These are phyloP conservation scores for Pseudopithomyces chartarum DNA, from an alignment of 2,329 filamentous ascomycete species.

Conservation along the genomic window DNA sequence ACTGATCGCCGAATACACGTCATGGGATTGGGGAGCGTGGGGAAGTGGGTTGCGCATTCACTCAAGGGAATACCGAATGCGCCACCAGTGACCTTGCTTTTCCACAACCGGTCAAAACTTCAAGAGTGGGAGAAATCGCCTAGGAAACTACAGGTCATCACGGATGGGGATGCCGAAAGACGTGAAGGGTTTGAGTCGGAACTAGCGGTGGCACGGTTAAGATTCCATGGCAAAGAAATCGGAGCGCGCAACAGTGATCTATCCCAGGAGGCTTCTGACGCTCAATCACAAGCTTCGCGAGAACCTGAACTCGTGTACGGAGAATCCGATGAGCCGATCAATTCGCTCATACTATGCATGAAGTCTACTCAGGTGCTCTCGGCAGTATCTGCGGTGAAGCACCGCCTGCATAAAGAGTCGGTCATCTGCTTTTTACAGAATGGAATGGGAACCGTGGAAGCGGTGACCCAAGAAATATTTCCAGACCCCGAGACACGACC, in stretches of 20 bases:
- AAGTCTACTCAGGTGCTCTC: slow-evolving; percentile 73
- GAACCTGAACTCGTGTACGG: slow-evolving; percentile 17
- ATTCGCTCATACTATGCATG: slow-evolving; percentile 77
- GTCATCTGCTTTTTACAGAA: slow-evolving; percentile 80
- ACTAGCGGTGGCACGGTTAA: slow-evolving; percentile 40
- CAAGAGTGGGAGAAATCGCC: slow-evolving; percentile 53
- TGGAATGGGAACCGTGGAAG: slow-evolving; percentile 82
- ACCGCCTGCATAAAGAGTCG: slow-evolving; percentile 69
- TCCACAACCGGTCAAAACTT: slow-evolving; percentile 61
- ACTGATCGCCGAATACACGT: slow-evolving; percentile 59
- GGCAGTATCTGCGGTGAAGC: slow-evolving; percentile 68
- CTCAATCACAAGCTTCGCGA: slow-evolving; percentile 11
- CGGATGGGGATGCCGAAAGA: slow-evolving; percentile 47
- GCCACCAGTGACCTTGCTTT: slow-evolving; percentile 80
- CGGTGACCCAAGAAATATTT: slow-evolving; percentile 74
- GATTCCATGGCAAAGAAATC: slow-evolving; percentile 46
- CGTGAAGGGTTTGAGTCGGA: slow-evolving; percentile 54
- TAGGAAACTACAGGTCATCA: slow-evolving; percentile 53
- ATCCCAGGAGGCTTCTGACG: neutral
- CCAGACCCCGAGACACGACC: slow-evolving; percentile 68
- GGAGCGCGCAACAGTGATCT: neutral
- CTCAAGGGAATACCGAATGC: slow-evolving; percentile 65
- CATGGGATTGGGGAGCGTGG: slow-evolving; percentile 80
- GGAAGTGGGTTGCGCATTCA: slow-evolving; percentile 76
- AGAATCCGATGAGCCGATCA: slow-evolving; percentile 58